These are phyloP conservation scores for Effrenium voratum DNA, from an alignment of 73 alveolate species.

Conservation along the genomic window DNA sequence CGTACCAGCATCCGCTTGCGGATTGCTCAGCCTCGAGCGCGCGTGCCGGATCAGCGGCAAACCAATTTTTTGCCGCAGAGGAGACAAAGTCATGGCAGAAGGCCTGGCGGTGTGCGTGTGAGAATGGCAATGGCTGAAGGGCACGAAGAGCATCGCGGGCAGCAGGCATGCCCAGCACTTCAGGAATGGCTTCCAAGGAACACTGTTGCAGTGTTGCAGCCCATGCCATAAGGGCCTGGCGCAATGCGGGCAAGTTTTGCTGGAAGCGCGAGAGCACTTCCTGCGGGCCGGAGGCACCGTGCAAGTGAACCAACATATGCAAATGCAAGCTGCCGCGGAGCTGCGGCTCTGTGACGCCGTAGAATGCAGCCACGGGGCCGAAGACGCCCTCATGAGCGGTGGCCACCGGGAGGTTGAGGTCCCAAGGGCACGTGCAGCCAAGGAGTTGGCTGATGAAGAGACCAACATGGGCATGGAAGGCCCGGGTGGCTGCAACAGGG, in stretches of 20 bases:
- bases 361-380: neutral
- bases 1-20: neutral
- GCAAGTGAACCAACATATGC: neutral
- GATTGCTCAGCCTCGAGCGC: neutral
- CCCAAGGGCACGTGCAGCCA: neutral
- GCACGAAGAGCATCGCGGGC: neutral
- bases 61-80: neutral
- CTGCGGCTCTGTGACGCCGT: constrained; percentile 35
- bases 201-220: neutral
- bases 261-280: neutral
- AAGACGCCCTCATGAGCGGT: neutral
- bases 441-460: neutral
- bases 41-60: neutral
- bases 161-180: neutral
- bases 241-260: neutral
- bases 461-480: constrained; percentile 9
- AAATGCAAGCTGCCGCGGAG: constrained; percentile 15
- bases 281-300: neutral
- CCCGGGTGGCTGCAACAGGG: constrained; percentile 18
- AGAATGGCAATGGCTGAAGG: neutral
- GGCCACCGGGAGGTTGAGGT: neutral
- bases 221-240: neutral
- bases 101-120: neutral
- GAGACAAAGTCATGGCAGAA: neutral
- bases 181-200: neutral